Conservation (phyloP, 768 basidiomycete genomes). For the Postia placenta region DNA sequence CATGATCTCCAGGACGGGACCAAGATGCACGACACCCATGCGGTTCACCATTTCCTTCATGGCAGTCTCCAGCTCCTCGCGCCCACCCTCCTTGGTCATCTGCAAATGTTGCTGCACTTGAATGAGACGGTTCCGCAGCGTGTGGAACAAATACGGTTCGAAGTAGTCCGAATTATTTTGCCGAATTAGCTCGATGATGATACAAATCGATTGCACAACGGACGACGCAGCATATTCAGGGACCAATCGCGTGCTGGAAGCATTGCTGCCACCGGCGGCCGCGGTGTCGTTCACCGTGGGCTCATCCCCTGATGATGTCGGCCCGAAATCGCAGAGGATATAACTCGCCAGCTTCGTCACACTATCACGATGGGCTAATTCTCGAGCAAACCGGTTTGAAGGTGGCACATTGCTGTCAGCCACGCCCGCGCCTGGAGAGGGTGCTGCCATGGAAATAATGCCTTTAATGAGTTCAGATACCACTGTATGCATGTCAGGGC, state of each 20-base stretch:
- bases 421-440: slow-evolving; percentile 72
- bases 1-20: slow-evolving; percentile 70
- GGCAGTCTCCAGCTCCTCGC: slow-evolving; percentile 62
- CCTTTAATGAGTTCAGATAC: slow-evolving; percentile 90
- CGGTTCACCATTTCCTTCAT: slow-evolving; percentile 79
- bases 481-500: slow-evolving; percentile 73
- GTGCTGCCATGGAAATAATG: slow-evolving; percentile 91
- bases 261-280: too few relatives aligned
- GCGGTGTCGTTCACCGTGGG: slow-evolving; percentile 5
- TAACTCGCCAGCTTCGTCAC: slow-evolving; percentile 68
- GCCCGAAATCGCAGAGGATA: slow-evolving; percentile 64
- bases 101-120: slow-evolving; percentile 70
- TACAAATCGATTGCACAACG: slow-evolving; percentile 78
- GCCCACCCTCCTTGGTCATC: slow-evolving; percentile 46
- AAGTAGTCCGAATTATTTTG: slow-evolving; percentile 99
- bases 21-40: slow-evolving; percentile 89
- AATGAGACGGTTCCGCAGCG: slow-evolving; percentile 84
- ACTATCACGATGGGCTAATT: slow-evolving; percentile 71
- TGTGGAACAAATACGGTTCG: slow-evolving; percentile 95
- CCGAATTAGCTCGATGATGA: slow-evolving; percentile 90
- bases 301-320: slow-evolving; percentile 12
- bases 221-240: slow-evolving; percentile 64
- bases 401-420: slow-evolving; percentile 67
- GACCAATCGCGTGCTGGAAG: slow-evolving; percentile 26
- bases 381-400: slow-evolving; percentile 84